Percentiles rank a stretch among this genome's conserved stretches.
Conservation (phyloP, 306 rosid species). For the Rosa persica region DNA sequence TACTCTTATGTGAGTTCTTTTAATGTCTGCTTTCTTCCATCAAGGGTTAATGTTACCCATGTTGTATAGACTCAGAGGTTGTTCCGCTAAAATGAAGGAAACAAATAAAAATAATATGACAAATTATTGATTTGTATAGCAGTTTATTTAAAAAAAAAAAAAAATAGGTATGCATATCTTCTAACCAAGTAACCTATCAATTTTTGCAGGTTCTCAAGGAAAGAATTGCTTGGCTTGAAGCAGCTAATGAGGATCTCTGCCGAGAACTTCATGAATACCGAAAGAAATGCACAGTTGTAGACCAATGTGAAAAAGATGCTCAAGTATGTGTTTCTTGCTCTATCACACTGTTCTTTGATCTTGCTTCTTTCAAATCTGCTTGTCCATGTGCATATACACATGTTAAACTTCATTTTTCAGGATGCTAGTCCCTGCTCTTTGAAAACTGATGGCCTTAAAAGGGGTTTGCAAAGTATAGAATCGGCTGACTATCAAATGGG, state of each 20-base stretch:
- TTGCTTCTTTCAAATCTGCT: conserved; percentile 5
- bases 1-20: conserved; percentile 16
- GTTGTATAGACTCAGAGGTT: conserved; percentile 1
- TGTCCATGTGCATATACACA: not conserved
- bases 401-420: conserved; percentile 49
- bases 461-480: conserved; percentile 70
- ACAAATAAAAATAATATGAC: too few relatives aligned
- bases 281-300: conserved; percentile 63
- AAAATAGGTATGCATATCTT: not conserved
- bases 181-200: not conserved
- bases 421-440: conserved; percentile 57
- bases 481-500: conserved; percentile 73
- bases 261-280: conserved; percentile 94
- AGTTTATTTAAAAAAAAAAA: not conserved
- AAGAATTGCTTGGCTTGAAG: conserved; percentile 96
- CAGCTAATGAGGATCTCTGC: conserved; percentile 96
- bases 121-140: conserved; percentile 3
- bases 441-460: conserved; percentile 82
- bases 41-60: not conserved
- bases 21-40: conserved; percentile 14
- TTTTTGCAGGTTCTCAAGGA: conserved; percentile 83
- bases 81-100: not conserved
- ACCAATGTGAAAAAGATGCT: conserved; percentile 65
- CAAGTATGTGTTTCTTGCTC: conserved; percentile 52
- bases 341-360: conserved; percentile 9